Percentiles rank a stretch among this genome's conserved stretches.
Evolutionary conservation across 129 eudicot genomes (phyloP).

Genomic region (Lactuca sativa): DNA sequence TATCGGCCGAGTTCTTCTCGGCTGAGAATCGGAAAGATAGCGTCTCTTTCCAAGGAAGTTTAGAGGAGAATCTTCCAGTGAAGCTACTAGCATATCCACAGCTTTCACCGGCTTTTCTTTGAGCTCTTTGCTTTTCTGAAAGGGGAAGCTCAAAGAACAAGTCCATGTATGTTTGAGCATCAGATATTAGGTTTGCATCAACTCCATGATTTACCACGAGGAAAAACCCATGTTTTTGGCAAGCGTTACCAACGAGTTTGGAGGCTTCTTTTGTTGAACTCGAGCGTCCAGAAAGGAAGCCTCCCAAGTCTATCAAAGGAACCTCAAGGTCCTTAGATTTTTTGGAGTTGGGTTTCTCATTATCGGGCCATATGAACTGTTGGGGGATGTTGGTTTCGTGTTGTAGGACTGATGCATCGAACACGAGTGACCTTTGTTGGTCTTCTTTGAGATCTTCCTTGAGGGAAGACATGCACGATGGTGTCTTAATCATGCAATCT

Average conservation of each 20-base stretch:
- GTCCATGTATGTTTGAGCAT: slow-evolving; percentile 74
- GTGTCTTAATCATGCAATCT: slow-evolving; percentile 36
- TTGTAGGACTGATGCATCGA: slow-evolving; percentile 41
- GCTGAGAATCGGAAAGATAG: slow-evolving; percentile 67
- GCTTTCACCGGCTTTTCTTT: slow-evolving; percentile 67
- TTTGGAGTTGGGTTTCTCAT: slow-evolving; percentile 51
- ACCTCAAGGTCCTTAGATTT: slow-evolving; percentile 38
- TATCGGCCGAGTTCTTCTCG: slow-evolving; percentile 31
- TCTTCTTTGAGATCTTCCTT: slow-evolving; percentile 28
- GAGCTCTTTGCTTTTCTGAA: slow-evolving; percentile 60
- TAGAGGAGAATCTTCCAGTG: slow-evolving; percentile 72
- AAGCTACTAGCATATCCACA: slow-evolving; percentile 92
- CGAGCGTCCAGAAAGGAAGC: slow-evolving; percentile 59
- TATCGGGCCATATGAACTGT: slow-evolving; percentile 58
- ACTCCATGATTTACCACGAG: slow-evolving; percentile 77
- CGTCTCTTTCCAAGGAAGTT: slow-evolving; percentile 93
- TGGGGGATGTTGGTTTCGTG: slow-evolving; percentile 52
- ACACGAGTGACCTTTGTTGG: slow-evolving; percentile 40
- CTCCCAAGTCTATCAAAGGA: slow-evolving; percentile 62
- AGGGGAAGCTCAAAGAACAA: slow-evolving; percentile 61
- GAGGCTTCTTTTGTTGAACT: slow-evolving; percentile 44
- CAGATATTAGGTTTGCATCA: slow-evolving; percentile 41
- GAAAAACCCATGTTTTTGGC: slow-evolving; percentile 80
- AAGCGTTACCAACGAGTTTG: slow-evolving; percentile 55
- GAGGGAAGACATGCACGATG: slow-evolving; percentile 22